These are phyloP conservation scores for Fusarium sororula DNA, from an alignment of 2,329 filamentous ascomycete species.

Conservation along the genomic window DNA sequence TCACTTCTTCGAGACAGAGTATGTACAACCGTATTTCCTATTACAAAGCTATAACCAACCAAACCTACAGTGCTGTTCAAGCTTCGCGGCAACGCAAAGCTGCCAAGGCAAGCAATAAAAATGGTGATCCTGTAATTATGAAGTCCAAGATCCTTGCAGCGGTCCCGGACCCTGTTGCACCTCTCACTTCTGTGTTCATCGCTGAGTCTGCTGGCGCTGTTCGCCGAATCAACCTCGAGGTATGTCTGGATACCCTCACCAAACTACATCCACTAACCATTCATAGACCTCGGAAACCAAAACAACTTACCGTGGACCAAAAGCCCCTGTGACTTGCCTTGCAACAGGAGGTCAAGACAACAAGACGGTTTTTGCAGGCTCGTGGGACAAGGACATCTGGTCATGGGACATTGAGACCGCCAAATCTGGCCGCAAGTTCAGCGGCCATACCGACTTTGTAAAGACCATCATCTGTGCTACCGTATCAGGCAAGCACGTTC, in stretches of 20 bases:
- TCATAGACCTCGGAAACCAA: conserved; percentile 45
- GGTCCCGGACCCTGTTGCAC: conserved; percentile 70
- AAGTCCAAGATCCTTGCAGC: conserved; percentile 88
- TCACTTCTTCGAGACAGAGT: conserved; percentile 95
- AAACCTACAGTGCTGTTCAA: conserved; percentile 56
- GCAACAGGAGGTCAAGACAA: conserved; percentile 68
- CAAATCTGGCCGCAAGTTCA: conserved; percentile 66
- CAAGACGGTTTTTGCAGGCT: conserved; percentile 80
- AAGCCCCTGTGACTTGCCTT: conserved; percentile 81
- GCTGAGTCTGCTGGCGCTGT: conserved; percentile 89
- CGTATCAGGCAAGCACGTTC: conserved; percentile 67
- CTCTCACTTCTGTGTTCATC: conserved; percentile 71
- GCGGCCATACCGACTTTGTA: conserved; percentile 90
- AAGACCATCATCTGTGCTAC: conserved; percentile 76
- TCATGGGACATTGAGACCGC: conserved; percentile 76
- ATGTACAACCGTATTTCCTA: conserved; percentile 46
- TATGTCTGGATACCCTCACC: conserved; percentile 51
- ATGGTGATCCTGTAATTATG: conserved; percentile 82
- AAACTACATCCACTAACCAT: conserved; percentile 3
- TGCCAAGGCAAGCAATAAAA: conserved; percentile 76
- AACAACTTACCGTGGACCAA: conserved; percentile 74
- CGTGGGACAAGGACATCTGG: conserved; percentile 94
- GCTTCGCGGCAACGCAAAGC: conserved; percentile 67
- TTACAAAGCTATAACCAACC: background rate
- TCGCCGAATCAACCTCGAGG: conserved; percentile 77